phyloP scores from a whole-genome alignment of 2,329 filamentous ascomycete genomes.

The Aspergillus pseudoviridinutans region DNA sequence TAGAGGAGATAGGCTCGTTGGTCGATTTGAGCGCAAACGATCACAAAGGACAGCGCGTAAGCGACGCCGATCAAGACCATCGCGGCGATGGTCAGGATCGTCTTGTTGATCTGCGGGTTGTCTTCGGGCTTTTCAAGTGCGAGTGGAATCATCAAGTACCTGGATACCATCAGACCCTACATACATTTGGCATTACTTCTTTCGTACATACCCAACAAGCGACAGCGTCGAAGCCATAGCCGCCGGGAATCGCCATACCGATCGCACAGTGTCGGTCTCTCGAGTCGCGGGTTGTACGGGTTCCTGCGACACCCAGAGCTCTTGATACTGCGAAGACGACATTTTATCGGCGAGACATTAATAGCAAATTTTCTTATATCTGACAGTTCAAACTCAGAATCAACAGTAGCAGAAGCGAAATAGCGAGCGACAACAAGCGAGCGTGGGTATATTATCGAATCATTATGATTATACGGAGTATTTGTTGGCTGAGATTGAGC shows the following conservation, averaged over 20 bases:
- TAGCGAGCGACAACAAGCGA: not conserved
- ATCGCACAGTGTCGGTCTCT: not conserved
- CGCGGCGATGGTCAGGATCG: slow-evolving; percentile 22
- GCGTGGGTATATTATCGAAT: not conserved
- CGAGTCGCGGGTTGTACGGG: not conserved
- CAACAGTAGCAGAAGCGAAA: not conserved
- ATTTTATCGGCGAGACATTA: not conserved
- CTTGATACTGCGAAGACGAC: not conserved
- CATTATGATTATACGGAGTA: not conserved
- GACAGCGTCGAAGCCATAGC: slow-evolving; percentile 5
- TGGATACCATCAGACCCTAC: slow-evolving; percentile 3
- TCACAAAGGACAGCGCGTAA: slow-evolving; percentile 22
- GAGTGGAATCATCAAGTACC: slow-evolving; percentile 29
- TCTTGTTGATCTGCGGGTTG: slow-evolving; percentile 17
- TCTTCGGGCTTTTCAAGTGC: slow-evolving; percentile 21
- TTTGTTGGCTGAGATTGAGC: not conserved
- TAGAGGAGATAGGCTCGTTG: slow-evolving; percentile 24
- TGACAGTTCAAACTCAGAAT: not conserved
- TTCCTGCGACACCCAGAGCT: not conserved
- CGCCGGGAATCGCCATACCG: not conserved
- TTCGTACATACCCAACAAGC: slow-evolving; percentile 25
- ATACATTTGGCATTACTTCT: not conserved
- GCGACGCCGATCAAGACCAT: slow-evolving; percentile 24
- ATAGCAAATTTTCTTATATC: not conserved
- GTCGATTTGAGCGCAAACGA: slow-evolving; percentile 22